phyloP scores from a whole-genome alignment of 495 filamentous ascomycete species.

The Aspergillus homomorphus region DNA sequence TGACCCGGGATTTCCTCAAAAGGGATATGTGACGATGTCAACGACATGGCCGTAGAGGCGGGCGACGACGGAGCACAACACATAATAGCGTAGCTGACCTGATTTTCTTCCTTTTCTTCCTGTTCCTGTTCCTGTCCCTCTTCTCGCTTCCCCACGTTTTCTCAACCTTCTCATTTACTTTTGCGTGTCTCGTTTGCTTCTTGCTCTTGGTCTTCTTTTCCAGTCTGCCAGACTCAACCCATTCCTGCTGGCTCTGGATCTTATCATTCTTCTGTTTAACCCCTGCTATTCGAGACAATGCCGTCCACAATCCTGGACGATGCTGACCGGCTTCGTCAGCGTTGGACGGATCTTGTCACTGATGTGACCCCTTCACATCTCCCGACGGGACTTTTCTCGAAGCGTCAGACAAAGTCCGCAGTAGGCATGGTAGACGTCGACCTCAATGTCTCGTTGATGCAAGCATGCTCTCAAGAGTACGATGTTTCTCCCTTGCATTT shows the following conservation, averaged over 20 bases:
- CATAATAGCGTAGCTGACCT: background rate
- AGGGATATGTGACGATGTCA: background rate
- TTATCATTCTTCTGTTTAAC: constrained; percentile 1
- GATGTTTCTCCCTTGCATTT: constrained; percentile 37
- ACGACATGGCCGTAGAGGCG: background rate
- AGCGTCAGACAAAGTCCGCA: constrained; percentile 1
- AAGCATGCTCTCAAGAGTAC: constrained; percentile 32
- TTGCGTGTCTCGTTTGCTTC: constrained; percentile 2
- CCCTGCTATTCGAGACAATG: background rate
- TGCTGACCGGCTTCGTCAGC: constrained; percentile 17
- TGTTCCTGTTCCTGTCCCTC: background rate
- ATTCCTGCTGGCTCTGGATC: constrained; percentile 6
- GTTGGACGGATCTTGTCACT: constrained; percentile 16
- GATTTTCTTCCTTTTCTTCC: background rate
- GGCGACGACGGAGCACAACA: background rate
- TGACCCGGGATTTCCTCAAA: background rate
- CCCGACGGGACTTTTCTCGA: constrained; percentile 13
- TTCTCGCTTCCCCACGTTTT: constrained; percentile 1
- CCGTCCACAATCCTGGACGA: constrained; percentile 16
- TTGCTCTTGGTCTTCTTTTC: background rate
- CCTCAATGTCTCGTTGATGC: constrained; percentile 10
- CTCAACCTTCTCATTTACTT: background rate
- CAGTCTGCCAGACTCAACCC: constrained; percentile 12
- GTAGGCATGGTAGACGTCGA: constrained; percentile 10
- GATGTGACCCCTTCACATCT: constrained; percentile 19